Base-by-base conservation (phyloP, 768 basidiomycete genomes). In the Russula sp. region DNA sequence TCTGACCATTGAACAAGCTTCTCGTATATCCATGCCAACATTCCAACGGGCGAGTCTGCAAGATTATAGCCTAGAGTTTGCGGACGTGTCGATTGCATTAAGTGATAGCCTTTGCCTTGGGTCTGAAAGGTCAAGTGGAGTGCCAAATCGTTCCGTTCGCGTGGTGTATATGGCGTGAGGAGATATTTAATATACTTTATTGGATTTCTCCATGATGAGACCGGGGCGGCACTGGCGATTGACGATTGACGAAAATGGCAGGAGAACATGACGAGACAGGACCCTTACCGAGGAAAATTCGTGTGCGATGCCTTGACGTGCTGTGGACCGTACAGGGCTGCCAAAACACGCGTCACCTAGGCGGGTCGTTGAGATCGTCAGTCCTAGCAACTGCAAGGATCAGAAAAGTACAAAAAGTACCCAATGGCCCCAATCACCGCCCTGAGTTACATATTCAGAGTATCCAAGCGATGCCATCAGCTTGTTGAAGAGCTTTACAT, bases 41-140 rank as follows among this genome's bases (percentile, higher is more conserved):
- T 65, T 0, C 81, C 84, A 7, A 75, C 76, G 9, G 84, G 85
- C 8, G 83, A 84, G 64, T 86, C 84, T 0, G 80, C 72, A 3
- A 86, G 71, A 11, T 73, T 64, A 65, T 85, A 85, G 0, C 81
- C 83, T 2, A 75, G 47, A 0, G 73, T 75, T 59, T 75, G 74
- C 0, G 75, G 73, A 32, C 68, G 65, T 4, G 72, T 73, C 7
- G 61, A 41, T 25, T 79, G 78, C 50, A 69, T 59, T 0, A 4
- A 8, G 2, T 52, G 39, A 56, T 79, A 79, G 14, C 75, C 78
- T 0, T 3, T 6, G 5, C 75, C 76, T 16, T 70, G 66, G 51
- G 5, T 18, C 10, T 0, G 1, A 36, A 65, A 72, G 71, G 66
- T 69, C 66, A 1, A 41, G 32, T 1, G 66, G 36, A 3, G 70